Base-by-base conservation (phyloP, 306 rosid species). In the Gynostemma pentaphyllum region DNA sequence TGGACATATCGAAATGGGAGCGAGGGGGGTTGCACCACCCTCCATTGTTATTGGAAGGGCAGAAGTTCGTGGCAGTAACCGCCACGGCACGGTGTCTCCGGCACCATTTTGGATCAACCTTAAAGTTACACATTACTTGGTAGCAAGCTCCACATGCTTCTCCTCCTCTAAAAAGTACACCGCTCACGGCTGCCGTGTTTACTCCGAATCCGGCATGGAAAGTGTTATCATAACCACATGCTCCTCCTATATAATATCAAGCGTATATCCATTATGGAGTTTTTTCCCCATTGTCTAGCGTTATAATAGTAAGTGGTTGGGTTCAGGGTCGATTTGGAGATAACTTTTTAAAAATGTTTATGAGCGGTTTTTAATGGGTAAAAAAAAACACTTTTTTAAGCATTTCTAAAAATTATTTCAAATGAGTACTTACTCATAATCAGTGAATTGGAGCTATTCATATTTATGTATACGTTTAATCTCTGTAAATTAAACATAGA, bases 1-100 rank as follows among this genome's bases (percentile, higher is more conserved):
- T 66, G 49, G 95, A 89, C 97, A 86, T 82, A 76, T 89, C 97
- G 36, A 89, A 89, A 68, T 89, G 97, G 5, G 81, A 81, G 72
- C 70, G 83, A 46, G 97, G 97, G 5, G 92, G 82, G 64, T 89
- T 78, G 65, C 97, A 89, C 97, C 92, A 80, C 39, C 97, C 95
- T 57, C 89, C 95, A 0, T 77, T 81, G 81, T 86, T 86, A 76
- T 86, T 89, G 1, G 88, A 85, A 30, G 97, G 97, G 70, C 95
- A 89, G 55, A 89, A 84, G 39, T 89, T 89, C 21, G 95, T 89
- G 72, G 92, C 81, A 0, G 97, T 82, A 5, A 86, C 61, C 0
- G 79, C 71, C 3, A 82, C 89, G 4, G 71, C 27, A 6, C 78
- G 76, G 21, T 83, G 59, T 1, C 68, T 44, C 13, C 82, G 83